Evolutionary conservation across 495 filamentous ascomycete genomes (phyloP), one percentile per base, ranked within the genome.

Genomic region (Geoglossum glabrum): DNA sequence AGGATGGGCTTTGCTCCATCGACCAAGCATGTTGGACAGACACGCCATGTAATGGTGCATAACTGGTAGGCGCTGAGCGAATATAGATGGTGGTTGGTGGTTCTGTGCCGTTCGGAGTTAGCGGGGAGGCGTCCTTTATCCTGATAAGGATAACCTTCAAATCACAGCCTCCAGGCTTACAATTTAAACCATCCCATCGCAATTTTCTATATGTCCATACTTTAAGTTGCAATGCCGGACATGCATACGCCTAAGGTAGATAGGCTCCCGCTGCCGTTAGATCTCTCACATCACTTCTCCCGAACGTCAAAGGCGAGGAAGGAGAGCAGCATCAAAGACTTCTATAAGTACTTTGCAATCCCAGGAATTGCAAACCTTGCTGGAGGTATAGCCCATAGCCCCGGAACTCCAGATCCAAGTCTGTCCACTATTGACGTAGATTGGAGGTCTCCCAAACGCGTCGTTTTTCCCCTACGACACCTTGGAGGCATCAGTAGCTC

Each of bases 391-490:
- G 28, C n/a, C 25, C 13, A 19, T 4, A 7, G 11, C 45, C 52
- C 4, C 8, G 25, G 25, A 17, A 11, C n/a, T 58, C n/a, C 13
- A 19, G 56, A 27, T 19, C 28, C 7, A 23, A 36, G 9, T 17
- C n/a, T 57, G 38, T 43, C 15, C 54, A 1, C 31, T 56, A 38
- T 52, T 52, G 49, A 56, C 31, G 17, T 21, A 17, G 4, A 10
- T 52, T 23, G 8, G 17, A 89, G 85, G 86, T 54, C 76, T 93
- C 15, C 90, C 90, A 23, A 83, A 88, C 67, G 69, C 79, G 15
- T 76, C 76, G 33, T 86, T 86, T 69, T 95, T 96, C 65, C 90
- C 90, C 17, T 95, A 85, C 67, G 88, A 95, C 58, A 93, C 87
- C 0, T 79, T 95, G 28, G 86, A 90, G 67, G 84, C 87, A n/a